These are phyloP conservation scores for Candida nitratophila DNA, from an alignment of 805 yeast species.

Conservation along the genomic window DNA sequence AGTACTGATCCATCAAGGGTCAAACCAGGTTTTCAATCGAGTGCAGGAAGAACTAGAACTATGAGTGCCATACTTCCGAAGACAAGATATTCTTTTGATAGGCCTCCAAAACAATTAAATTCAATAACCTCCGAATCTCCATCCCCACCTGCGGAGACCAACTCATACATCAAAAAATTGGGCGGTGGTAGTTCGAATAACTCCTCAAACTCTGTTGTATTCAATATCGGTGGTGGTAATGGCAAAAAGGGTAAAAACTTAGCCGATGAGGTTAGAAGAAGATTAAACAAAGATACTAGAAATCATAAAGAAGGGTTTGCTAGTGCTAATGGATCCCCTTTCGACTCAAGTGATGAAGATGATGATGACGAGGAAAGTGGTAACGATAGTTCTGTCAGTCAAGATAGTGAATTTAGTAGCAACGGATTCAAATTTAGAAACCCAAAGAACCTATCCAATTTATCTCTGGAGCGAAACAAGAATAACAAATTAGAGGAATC, in stretches of 20 bases:
- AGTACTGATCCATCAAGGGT: conserved; percentile 46
- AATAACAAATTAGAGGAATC: background rate
- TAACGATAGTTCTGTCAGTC: background rate
- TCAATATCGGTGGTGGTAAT: background rate
- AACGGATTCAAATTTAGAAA: background rate
- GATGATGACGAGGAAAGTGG: conserved; percentile 3
- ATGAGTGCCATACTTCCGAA: conserved; percentile 31
- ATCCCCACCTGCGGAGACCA: conserved; percentile 6
- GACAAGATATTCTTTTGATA: conserved; percentile 6
- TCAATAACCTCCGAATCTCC: conserved; percentile 1
- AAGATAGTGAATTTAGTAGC: background rate
- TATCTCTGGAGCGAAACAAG: background rate
- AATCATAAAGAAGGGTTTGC: background rate
- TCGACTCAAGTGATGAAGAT: conserved; percentile 9
- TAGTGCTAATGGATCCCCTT: conserved; percentile 2
- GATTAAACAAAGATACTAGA: background rate
- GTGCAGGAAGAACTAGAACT: conserved; percentile 48
- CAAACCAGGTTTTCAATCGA: conserved; percentile 25
- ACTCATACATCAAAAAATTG: background rate
- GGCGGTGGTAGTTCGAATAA: background rate
- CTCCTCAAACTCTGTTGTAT: background rate
- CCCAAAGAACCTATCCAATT: background rate
- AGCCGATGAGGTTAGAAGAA: background rate
- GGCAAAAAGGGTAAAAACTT: background rate
- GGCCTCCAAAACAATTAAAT: background rate